Base-by-base conservation (phyloP, 208 protist genomes). In the Sergeia podlipaevii region DNA sequence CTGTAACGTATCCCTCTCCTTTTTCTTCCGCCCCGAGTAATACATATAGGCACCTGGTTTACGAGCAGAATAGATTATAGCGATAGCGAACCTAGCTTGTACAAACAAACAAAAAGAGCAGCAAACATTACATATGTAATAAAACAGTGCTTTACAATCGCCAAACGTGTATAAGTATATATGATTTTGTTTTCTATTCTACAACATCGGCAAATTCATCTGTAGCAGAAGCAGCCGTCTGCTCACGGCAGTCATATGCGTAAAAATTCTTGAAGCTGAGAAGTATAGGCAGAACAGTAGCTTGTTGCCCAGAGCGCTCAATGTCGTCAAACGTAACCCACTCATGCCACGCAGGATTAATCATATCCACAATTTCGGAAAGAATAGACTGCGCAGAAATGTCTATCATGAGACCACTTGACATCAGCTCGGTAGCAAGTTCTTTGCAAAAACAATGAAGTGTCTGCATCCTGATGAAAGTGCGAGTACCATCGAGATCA, bases 341-440 rank as follows among this genome's bases (percentile, higher is more conserved):
- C 55, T 93, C 85, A 45, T 89, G 82, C 77, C 76, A 89, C 13
- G 68, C 74, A 0, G 89, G 89, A 51, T 96, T 96, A 44, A 93
- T 91, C 89, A 96, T 96, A 63, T 96, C 89, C 11, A 96, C 78
- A 26, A 96, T 74, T 50, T 96, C 85, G 0, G 82, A 87, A 18
- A 92, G 59, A 38, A 96, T 91, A 5, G 74, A 89, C 66, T 89
- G 71, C 2, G 80, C 74, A 0, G 80, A 84, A 21, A 96, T 85
- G 63, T 90, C 78, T 13, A 68, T 60, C 84, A 95, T 89, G 17
- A 95, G 67, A 15, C 76, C 84, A 30, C 83, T 77, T 1, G 53
- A 57, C 15, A 80, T 60, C n/a, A 96, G 74, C 46, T 91, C 78
- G 18, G 43, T 68, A 4, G 85, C 77, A 18, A 96, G 68, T 50